Base-by-base conservation (phyloP, 345 rosid species). In the Gossypium raimondii region DNA sequence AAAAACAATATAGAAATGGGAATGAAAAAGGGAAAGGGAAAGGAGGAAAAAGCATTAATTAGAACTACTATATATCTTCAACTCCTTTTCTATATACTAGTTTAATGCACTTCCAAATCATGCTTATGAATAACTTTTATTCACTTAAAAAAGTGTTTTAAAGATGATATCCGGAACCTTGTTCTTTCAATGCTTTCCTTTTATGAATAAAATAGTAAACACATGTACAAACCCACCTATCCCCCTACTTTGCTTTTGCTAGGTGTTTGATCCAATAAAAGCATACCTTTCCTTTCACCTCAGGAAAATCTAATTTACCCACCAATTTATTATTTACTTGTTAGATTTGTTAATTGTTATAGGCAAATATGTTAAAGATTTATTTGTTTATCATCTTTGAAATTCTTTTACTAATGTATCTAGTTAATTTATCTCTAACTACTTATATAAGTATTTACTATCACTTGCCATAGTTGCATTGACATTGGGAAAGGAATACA, bases 211-310 rank as follows among this genome's bases (percentile, higher is more conserved):
- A 63, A 70, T 66, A 58, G 52, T 34, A 62, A 14, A 34, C 41
- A 34, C 41, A 27, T 56, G 34, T 41, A 57, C 52, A 60, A 73
- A 11, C 12, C 74, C 77, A 22, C 13, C 14, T 8, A 58, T 29
- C 11, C 13, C 11, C n/a, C 65, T 11, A 17, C 10, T 25, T 51
- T 66, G 65, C 67, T 73, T 72, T 78, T 50, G 12, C 22, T 64
- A n/a, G 48, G 47, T 73, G 74, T 72, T 83, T 77, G 81, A 78
- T 77, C 83, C 75, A 72, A 78, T 76, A 73, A 77, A 80, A 34
- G 79, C 76, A 70, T 75, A 78, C 81, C 73, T 77, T 78, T 34
- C 79, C 76, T 55, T 57, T 53, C 44, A 73, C 78, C 55, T 78
- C 75, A 2, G 74, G 25, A 65, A 72, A 66, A 66, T 57, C 62